Percentiles rank a stretch among this genome's conserved stretches.
Conservation (phyloP, 2,329 filamentous ascomycete species). For the Ceratocystis diversiconidia region DNA sequence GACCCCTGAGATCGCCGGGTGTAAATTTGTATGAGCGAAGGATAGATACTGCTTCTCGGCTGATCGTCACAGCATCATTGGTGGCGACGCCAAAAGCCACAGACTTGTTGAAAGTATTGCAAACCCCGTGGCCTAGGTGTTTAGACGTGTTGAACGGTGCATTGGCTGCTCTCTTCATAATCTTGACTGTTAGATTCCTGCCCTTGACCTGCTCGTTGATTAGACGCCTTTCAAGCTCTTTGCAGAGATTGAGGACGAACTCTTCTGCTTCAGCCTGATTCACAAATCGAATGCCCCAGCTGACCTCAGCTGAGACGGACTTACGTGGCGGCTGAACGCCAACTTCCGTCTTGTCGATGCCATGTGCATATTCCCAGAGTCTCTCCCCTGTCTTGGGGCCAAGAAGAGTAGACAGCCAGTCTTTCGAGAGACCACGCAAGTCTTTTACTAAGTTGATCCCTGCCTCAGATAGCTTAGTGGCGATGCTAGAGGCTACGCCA, state of each 20-base stretch:
- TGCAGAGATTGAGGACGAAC: slow-evolving; percentile 72
- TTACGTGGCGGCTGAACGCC: slow-evolving; percentile 77
- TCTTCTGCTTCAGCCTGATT: slow-evolving; percentile 86
- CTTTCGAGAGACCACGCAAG: slow-evolving; percentile 60
- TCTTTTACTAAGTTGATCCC: slow-evolving; percentile 73
- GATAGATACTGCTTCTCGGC: slow-evolving; percentile 73
- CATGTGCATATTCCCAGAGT: slow-evolving; percentile 77
- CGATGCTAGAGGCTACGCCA: slow-evolving; percentile 82
- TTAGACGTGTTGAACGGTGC: slow-evolving; percentile 86
- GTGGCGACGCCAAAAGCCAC: slow-evolving; percentile 70
- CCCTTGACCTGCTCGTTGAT: slow-evolving; percentile 76
- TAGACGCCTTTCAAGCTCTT: slow-evolving; percentile 68
- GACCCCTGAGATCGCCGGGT: slow-evolving; percentile 80
- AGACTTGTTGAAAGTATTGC: slow-evolving; percentile 88
- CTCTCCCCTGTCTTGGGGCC: slow-evolving; percentile 89
- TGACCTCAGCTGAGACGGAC: slow-evolving; percentile 92
- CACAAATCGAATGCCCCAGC: slow-evolving; percentile 93
- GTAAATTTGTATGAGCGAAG: slow-evolving; percentile 69
- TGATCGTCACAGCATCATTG: slow-evolving; percentile 54
- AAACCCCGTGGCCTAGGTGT: slow-evolving; percentile 87
- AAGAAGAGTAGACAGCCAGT: slow-evolving; percentile 56
- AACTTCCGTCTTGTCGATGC: slow-evolving; percentile 74
- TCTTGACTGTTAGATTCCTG: slow-evolving; percentile 78
- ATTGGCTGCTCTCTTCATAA: slow-evolving; percentile 76
- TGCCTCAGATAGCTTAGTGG: slow-evolving; percentile 75